phyloP scores from a whole-genome alignment of 139 green algal genomes.

The Coelastrella sp. region DNA sequence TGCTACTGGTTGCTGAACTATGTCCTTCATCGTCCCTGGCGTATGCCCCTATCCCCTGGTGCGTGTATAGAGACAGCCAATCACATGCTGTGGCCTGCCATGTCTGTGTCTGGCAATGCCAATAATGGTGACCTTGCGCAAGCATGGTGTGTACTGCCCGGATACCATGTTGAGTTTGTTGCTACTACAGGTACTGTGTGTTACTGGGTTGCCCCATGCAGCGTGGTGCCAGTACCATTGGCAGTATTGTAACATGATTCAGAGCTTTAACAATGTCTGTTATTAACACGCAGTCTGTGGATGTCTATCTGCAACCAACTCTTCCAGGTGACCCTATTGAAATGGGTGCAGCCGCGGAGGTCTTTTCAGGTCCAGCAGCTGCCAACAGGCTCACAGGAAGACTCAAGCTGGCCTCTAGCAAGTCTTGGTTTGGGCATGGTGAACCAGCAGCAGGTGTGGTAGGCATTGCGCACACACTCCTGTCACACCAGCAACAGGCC shows the following conservation, averaged over 20 bases:
- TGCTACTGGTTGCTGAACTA: slow-evolving; percentile 45
- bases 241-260: no score
- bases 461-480: slow-evolving; percentile 68
- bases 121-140: no score
- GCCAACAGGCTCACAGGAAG: slow-evolving; percentile 50
- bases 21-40: slow-evolving; percentile 4
- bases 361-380: slow-evolving; percentile 37
- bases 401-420: slow-evolving; percentile 17
- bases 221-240: no score
- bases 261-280: no score
- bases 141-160: no score
- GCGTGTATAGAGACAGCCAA: neutral
- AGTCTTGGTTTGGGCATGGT: slow-evolving; percentile 73
- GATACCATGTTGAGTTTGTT: no score
- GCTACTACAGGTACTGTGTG: no score
- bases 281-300: neutral
- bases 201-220: no score
- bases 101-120: no score
- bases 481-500: slow-evolving; percentile 13
- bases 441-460: slow-evolving; percentile 82
- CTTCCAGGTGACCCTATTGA: slow-evolving; percentile 84
- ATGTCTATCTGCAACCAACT: neutral
- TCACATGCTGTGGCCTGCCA: no score
- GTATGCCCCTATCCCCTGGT: neutral
- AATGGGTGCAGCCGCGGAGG: slow-evolving; percentile 73